A percentile compares a stretch with the other conserved stretches of the same genome.
Conservation (phyloP, 192 early-diverging fungal species). For the Coemansia sp. region DNA sequence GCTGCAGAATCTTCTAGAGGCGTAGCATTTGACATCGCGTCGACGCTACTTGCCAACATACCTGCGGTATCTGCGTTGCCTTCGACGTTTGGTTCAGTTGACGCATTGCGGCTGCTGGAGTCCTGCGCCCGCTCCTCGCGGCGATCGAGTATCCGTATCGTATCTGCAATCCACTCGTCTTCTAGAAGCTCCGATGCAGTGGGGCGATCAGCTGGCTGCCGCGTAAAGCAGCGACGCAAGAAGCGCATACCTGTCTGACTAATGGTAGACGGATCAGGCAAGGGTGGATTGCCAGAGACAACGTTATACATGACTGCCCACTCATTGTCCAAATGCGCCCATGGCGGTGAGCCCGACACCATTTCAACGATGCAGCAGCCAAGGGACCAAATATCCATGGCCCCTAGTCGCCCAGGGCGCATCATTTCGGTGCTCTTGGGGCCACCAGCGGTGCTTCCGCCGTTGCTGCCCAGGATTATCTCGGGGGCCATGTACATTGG, state of each 20-base stretch:
- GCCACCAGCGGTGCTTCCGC: conserved; percentile 46
- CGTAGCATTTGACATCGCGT: not conserved
- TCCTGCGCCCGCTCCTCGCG: conserved; percentile 10
- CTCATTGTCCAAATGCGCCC: conserved; percentile 88
- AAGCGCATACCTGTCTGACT: conserved; percentile 71
- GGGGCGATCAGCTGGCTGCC: conserved; percentile 67
- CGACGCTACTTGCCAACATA: not conserved
- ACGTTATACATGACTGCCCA: conserved; percentile 95
- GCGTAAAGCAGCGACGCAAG: conserved; percentile 73
- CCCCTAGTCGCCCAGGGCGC: conserved; percentile 40
- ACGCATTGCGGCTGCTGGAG: conserved; percentile 8
- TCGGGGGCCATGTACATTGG: conserved; percentile 68
- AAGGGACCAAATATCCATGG: conserved; percentile 91
- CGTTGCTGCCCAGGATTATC: conserved; percentile 76
- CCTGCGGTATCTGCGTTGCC: not conserved
- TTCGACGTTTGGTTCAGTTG: not conserved
- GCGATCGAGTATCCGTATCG: conserved; percentile 26
- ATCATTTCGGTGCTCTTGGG: conserved; percentile 9
- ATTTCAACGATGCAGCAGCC: conserved; percentile 91
- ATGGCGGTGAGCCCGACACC: conserved; percentile 84
- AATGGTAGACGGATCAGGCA: conserved; percentile 69
- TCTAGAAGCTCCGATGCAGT: conserved; percentile 67
- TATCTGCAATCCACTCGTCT: conserved; percentile 68
- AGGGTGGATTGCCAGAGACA: conserved; percentile 68
- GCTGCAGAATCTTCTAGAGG: not conserved